A percentile compares a stretch with the other conserved stretches of the same genome.
These are phyloP conservation scores for Populus hybrid DNA, from an alignment of 441 rosid genomes.

Conservation along the genomic window DNA sequence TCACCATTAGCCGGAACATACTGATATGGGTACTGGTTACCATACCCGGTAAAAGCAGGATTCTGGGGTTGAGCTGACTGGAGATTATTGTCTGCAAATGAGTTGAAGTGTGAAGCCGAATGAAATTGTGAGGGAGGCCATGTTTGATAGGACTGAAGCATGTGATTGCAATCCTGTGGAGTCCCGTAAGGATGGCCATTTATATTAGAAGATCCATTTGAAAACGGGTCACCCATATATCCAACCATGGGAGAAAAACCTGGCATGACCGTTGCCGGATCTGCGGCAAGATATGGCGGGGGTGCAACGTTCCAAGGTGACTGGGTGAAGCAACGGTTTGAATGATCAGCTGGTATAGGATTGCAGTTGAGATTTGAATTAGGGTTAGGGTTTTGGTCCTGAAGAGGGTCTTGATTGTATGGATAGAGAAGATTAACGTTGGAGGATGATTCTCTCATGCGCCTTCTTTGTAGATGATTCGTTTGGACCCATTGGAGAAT, in stretches of 20 bases:
- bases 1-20: conserved; percentile 44
- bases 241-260: conserved; percentile 34
- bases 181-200: conserved; percentile 36
- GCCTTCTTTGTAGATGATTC: conserved; percentile 67
- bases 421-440: conserved; percentile 23
- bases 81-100: conserved; percentile 39
- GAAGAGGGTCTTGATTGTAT: conserved; percentile 39
- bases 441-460: conserved; percentile 29
- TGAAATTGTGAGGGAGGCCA: conserved; percentile 60
- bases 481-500: conserved; percentile 97
- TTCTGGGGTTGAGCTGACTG: conserved; percentile 25
- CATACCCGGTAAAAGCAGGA: conserved; percentile 44
- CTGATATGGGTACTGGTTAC: conserved; percentile 50
- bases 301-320: conserved; percentile 35
- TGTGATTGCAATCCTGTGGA: conserved; percentile 39
- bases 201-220: conserved; percentile 29
- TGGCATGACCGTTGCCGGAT: conserved; percentile 22
- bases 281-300: conserved; percentile 31
- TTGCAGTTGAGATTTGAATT: conserved; percentile 22
- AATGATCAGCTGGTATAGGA: conserved; percentile 35
- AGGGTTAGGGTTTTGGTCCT: conserved; percentile 54
- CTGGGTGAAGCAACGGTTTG: conserved; percentile 39
- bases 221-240: conserved; percentile 37
- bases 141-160: conserved; percentile 52
- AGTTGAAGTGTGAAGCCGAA: conserved; percentile 36